phyloP scores from a whole-genome alignment of 106 monocot genomes.

The Iris macrosiphon region DNA sequence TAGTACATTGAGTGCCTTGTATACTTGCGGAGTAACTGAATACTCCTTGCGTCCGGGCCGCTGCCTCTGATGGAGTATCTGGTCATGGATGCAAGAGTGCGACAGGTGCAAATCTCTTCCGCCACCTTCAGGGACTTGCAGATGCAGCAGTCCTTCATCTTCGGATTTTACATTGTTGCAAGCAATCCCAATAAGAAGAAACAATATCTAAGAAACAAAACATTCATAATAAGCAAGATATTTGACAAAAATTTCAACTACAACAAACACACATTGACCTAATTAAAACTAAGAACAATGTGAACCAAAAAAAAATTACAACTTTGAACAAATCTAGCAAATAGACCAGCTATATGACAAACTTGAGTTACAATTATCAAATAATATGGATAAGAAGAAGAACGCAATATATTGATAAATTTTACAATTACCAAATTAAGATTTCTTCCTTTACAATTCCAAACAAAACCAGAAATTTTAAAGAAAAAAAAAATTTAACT shows the following conservation, averaged over 20 bases:
- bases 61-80: slow-evolving; percentile 81
- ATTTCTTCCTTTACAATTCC: too few species aligned
- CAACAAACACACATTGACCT: neutral
- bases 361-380: too few species aligned
- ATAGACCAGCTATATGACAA: too few species aligned
- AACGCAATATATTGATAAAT: too few species aligned
- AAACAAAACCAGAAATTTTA: too few species aligned
- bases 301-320: neutral
- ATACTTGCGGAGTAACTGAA: slow-evolving; percentile 87
- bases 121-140: slow-evolving; percentile 25
- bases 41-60: slow-evolving; percentile 75
- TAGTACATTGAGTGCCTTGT: slow-evolving; percentile 22
- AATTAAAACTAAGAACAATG: neutral
- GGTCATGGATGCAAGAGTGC: slow-evolving; percentile 96
- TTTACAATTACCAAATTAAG: too few species aligned
- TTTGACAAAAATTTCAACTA: neutral
- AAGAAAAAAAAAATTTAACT: too few species aligned
- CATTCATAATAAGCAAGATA: neutral
- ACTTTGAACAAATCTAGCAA: too few species aligned
- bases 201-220: slow-evolving; percentile 28
- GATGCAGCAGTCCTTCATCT: slow-evolving; percentile 12
- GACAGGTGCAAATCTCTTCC: slow-evolving; percentile 39
- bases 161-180: slow-evolving; percentile 15
- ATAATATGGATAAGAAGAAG: too few species aligned
- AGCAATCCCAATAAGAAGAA: slow-evolving; percentile 25